Percentiles rank a stretch among this genome's conserved stretches.
These are phyloP conservation scores for Phaeoacremonium minimum DNA, from an alignment of 2,329 filamentous ascomycete species.

Conservation along the genomic window DNA sequence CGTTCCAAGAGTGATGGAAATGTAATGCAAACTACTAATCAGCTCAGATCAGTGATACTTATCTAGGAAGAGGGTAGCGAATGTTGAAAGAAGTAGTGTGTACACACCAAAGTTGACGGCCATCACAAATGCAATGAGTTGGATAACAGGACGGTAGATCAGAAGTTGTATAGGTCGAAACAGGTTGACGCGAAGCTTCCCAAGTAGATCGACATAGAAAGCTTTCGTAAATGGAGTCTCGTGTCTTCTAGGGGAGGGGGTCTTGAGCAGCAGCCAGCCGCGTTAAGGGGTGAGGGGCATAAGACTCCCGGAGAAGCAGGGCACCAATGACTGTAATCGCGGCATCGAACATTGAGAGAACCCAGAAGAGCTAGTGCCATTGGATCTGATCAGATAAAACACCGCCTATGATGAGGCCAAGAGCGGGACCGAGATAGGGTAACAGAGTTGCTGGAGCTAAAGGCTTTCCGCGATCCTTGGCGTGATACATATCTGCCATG, in stretches of 20 bases:
- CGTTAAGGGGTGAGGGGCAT: conserved; percentile 56
- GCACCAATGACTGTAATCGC: conserved; percentile 48
- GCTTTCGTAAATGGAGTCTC: conserved; percentile 31
- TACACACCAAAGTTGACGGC: conserved; percentile 45
- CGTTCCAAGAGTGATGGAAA: conserved; percentile 42
- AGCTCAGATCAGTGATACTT: conserved; percentile 39
- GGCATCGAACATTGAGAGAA: conserved; percentile 54
- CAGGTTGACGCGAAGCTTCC: conserved; percentile 28
- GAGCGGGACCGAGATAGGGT: conserved; percentile 52
- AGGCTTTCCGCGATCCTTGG: conserved; percentile 28
- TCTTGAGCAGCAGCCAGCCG: conserved; percentile 47
- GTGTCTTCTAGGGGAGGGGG: conserved; percentile 31
- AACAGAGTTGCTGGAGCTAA: conserved; percentile 24
- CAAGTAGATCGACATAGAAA: conserved; percentile 14
- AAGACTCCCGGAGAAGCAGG: conserved; percentile 59
- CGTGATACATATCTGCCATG: conserved; percentile 28
- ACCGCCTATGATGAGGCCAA: conserved; percentile 65
- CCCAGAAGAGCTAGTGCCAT: conserved; percentile 70
- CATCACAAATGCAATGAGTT: conserved; percentile 37
- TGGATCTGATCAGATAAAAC: conserved; percentile 57
- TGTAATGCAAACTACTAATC: conserved; percentile 42
- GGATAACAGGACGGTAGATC: conserved; percentile 39
- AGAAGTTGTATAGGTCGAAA: conserved; percentile 39
- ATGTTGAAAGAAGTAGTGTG: conserved; percentile 48
- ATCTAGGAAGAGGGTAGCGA: conserved; percentile 40